Evolutionary conservation across 306 rosid genomes (phyloP), one percentile per base, ranked within the genome.

Genomic region (Trifolium subterraneum): DNA sequence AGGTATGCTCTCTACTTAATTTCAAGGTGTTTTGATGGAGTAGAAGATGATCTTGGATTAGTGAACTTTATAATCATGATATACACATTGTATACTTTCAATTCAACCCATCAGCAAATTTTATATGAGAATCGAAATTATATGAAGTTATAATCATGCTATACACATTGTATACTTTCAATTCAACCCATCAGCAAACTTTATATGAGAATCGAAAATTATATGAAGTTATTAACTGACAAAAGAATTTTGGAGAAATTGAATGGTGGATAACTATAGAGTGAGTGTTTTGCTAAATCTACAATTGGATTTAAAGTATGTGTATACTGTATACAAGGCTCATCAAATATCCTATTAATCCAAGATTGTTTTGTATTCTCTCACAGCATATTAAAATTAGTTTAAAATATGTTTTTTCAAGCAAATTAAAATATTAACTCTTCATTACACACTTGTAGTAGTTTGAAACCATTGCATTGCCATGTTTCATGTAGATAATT

Each of bases 251-350:
- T 5, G n/a, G 15, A 55, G 62, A 55, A 22, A 25, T 22, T 4
- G 33, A 22, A 22, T 55, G 62, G 31, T 55, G 14, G 75, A 75
- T n/a, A 75, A 20, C 25, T 60, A 80, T 48, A 70, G 62, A 61
- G 51, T 31, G 67, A 11, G 62, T 55, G 33, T 22, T 55, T 22
- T 55, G 31, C 13, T 22, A 55, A 55, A 55, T 55, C 31, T 55
- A 22, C 33, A 55, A 10, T 22, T 25, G 62, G 14, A 55, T 55
- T 55, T 33, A 22, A 55, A 55, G 33, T 10, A 11, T 55, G 7
- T 10, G 62, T 23, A 20, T 55, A 47, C 19, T 6, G 29, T 25
- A 25, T 3, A 25, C 29, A 2, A 10, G 10, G 62, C 29, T 22
- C 31, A 20, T 19, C 60, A 54, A 54, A 54, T 54, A 12, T 54